phyloP scores from a whole-genome alignment of 2,329 filamentous ascomycete species.

The Akanthomyces lecanii region DNA sequence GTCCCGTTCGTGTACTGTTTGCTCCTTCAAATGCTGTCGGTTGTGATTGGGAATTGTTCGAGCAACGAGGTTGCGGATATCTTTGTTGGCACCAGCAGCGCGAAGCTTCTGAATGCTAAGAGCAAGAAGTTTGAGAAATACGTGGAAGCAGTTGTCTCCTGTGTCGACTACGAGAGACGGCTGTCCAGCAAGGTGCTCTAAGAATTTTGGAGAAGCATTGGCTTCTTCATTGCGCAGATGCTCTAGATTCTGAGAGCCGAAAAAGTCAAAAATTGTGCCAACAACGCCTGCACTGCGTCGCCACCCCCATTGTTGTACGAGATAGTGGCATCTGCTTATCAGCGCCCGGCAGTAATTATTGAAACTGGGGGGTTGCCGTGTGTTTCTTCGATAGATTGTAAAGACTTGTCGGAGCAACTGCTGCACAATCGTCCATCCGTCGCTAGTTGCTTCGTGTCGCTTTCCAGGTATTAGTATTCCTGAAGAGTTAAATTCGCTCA shows the following conservation, averaged over 20 bases:
- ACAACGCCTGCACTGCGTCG: conserved; percentile 52
- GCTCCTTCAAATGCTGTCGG: conserved; percentile 60
- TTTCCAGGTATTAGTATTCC: conserved; percentile 43
- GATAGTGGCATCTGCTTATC: conserved; percentile 57
- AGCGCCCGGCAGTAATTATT: conserved; percentile 61
- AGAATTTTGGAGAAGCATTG: conserved; percentile 56
- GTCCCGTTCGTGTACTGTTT: conserved; percentile 55
- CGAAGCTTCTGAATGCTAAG: conserved; percentile 51
- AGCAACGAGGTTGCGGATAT: conserved; percentile 57
- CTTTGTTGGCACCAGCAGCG: conserved; percentile 46
- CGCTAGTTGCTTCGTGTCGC: conserved; percentile 30
- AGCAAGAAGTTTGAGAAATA: conserved; percentile 62
- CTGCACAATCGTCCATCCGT: conserved; percentile 60
- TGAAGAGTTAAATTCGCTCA: conserved; percentile 54
- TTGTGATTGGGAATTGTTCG: conserved; percentile 63
- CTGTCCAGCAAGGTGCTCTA: conserved; percentile 48
- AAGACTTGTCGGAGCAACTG: conserved; percentile 54
- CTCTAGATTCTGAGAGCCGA: conserved; percentile 56
- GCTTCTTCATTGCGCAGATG: conserved; percentile 63
- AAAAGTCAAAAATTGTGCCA: conserved; percentile 63
- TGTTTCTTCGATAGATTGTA: conserved; percentile 52
- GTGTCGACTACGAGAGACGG: conserved; percentile 48
- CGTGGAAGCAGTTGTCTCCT: conserved; percentile 61
- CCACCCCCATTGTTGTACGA: conserved; percentile 65
- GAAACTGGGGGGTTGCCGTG: conserved; percentile 55